These are phyloP conservation scores for Talaromyces sp. DNA, from an alignment of 2,329 filamentous ascomycete genomes.

Conservation along the genomic window DNA sequence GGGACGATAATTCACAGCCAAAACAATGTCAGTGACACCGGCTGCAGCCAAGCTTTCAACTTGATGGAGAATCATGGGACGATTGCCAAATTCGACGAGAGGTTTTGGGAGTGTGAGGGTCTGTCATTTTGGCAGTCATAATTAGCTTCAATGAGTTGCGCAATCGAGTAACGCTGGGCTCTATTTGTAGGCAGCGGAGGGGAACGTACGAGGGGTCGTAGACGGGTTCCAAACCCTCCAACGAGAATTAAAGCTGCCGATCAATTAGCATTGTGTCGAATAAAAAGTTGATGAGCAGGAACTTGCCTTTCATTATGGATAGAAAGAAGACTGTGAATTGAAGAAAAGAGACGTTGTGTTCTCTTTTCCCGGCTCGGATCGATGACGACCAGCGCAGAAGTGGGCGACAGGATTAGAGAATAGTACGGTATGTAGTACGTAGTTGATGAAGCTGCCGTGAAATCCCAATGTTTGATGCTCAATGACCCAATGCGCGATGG, in stretches of 20 bases:
- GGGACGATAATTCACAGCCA: conserved; percentile 97
- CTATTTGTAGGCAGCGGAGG: conserved; percentile 16
- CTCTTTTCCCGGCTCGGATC: not conserved
- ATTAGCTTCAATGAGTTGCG: conserved; percentile 17
- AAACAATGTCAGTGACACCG: conserved; percentile 94
- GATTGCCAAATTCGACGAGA: conserved; percentile 96
- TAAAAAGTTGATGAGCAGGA: not conserved
- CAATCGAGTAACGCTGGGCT: not conserved
- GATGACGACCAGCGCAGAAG: conserved; percentile 9
- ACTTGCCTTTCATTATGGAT: conserved; percentile 47
- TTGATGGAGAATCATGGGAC: conserved; percentile 98
- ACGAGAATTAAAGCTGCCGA: conserved; percentile 88
- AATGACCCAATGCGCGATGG: not conserved
- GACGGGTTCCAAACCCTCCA: conserved; percentile 96
- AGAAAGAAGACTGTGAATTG: not conserved
- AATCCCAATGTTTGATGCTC: not conserved
- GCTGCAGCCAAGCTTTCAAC: conserved; percentile 90
- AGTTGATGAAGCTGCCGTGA: not conserved
- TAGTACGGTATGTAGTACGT: not conserved
- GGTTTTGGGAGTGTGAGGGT: conserved; percentile 97
- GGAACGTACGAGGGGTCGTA: conserved; percentile 81
- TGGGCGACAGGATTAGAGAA: not conserved
- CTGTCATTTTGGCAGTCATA: conserved; percentile 47
- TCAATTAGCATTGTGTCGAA: not conserved
- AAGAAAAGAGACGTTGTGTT: not conserved